Base-by-base conservation (phyloP, 441 rosid genomes). In the Mallotus repandus region DNA sequence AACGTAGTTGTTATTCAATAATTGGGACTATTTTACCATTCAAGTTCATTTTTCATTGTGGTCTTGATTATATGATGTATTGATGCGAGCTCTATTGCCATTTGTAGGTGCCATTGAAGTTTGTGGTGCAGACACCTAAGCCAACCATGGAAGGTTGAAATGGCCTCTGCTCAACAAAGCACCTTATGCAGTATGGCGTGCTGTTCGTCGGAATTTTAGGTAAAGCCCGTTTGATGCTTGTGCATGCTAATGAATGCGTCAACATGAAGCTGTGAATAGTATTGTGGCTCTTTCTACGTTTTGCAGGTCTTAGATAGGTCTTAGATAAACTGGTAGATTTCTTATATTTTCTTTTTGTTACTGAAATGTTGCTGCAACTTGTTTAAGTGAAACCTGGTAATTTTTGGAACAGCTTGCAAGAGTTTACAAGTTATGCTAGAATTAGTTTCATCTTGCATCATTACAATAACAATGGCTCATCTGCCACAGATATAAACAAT, bases 261-360 rank as follows among this genome's bases (percentile, higher is more conserved):
- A 79, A 79, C 76, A 76, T 75, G 76, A 71, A 62, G 32, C 35
- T 68, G 77, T 74, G 72, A 73, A 78, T 78, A 78, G 13, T 43
- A 7, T 43, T 4, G 4, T 21, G 55, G 65, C 25, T 45, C 59
- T 22, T 5, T 70, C 15, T 41, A 46, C 25, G 50, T 16, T 16
- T 16, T n/a, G n/a, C 49, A n/a, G 71, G 59, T 66, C 29, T 29
- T 25, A 25, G 29, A 25, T 59, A 32, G 71, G 60, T 66, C 32
- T 60, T 52, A 68, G 58, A 45, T 57, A 13, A 49, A 48, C 66
- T 65, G 65, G 57, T 73, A 25, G 69, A 35, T 43, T 66, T 57
- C 14, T 45, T 45, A 2, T 29, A 15, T 38, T 48, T 16, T 16
- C 38, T 49, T 21, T 21, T 29, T 48, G 22, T 59, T 48, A 70